Base-by-base conservation (phyloP, 805 yeast genomes). In the Pichia cephalocereana region DNA sequence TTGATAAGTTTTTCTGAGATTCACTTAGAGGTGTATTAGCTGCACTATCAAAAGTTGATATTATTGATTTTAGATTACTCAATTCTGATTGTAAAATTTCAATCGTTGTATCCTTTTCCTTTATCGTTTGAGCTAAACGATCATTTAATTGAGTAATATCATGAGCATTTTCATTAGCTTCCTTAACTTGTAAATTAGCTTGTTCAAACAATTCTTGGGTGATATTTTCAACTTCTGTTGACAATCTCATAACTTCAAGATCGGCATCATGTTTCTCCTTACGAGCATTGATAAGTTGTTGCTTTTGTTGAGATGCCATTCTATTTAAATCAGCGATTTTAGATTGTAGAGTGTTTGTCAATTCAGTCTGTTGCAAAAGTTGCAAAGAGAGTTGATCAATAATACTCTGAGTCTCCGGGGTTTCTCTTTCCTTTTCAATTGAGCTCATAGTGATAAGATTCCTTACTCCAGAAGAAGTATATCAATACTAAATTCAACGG, bases 151-250 rank as follows among this genome's bases (percentile, higher is more conserved):
- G 64, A 55, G 81, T 79, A 52, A 71, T 71, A 34, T 77, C 79
- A 58, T 81, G 74, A 6, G 82, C 76, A 48, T 82, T 84, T 46
- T 79, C 72, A 51, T 86, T 77, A 0, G 95, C 96, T 52, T 81
- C 78, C 44, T 83, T 79, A 8, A 87, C 96, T 86, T 86, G 86
- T 44, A 75, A 74, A 60, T 87, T 87, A 14, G 96, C 96, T 60
- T 88, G 93, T 52, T 79, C 83, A 60, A 87, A 87, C 32, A 87
- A 66, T 1, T 89, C 79, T 1, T 82, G 86, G 1, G 89, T 78
- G 43, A 87, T 66, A 38, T 86, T 95, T 59, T 86, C 93, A 37
- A 87, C 84, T 60, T 87, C 96, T 32, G 73, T 40, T 6, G 49
- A 46, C 6, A 49, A 27, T n/a, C 47, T 19, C 10, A 38, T 47